A percentile compares a stretch with the other conserved stretches of the same genome.
These are phyloP conservation scores for Toxoplasma gondii DNA, from an alignment of 169 alveolate species.

Conservation along the genomic window DNA sequence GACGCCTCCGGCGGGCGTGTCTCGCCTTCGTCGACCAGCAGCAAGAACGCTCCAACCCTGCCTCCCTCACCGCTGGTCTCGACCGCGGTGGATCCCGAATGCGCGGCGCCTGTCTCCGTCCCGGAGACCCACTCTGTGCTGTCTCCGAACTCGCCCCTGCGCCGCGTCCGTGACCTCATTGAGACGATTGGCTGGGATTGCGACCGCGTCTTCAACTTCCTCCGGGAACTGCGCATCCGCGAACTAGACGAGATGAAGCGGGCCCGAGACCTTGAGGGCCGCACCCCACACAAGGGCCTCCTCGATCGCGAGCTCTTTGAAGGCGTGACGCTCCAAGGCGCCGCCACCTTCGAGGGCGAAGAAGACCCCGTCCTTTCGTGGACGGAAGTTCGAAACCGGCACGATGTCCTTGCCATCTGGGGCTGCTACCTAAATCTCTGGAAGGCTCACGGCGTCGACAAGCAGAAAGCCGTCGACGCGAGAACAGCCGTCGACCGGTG, in stretches of 20 bases:
- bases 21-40: not conserved
- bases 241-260: not conserved
- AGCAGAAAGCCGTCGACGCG: slow-evolving; percentile 35
- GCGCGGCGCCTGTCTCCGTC: not conserved
- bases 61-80: not conserved
- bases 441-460: slow-evolving; percentile 55
- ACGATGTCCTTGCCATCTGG: slow-evolving; percentile 54
- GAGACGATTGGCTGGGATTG: slow-evolving; percentile 29
- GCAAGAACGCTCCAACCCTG: not conserved
- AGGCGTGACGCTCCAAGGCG: not conserved
- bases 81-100: not conserved
- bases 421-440: slow-evolving; percentile 54
- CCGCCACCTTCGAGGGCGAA: slow-evolving; percentile 21
- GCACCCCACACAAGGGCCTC: not conserved
- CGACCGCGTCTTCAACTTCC: not conserved
- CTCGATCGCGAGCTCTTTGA: not conserved
- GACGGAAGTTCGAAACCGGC: slow-evolving; percentile 44
- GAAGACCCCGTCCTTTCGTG: slow-evolving; percentile 52
- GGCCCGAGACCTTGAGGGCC: not conserved
- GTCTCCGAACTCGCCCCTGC: slow-evolving; percentile 8
- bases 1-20: not conserved
- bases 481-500: slow-evolving; percentile 41
- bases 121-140: not conserved
- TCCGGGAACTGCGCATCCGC: not conserved
- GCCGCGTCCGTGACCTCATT: not conserved